A percentile compares a stretch with the other conserved stretches of the same genome.
Evolutionary conservation across 345 rosid species (phyloP).

Genomic region (Excoecaria cochinchinensis): DNA sequence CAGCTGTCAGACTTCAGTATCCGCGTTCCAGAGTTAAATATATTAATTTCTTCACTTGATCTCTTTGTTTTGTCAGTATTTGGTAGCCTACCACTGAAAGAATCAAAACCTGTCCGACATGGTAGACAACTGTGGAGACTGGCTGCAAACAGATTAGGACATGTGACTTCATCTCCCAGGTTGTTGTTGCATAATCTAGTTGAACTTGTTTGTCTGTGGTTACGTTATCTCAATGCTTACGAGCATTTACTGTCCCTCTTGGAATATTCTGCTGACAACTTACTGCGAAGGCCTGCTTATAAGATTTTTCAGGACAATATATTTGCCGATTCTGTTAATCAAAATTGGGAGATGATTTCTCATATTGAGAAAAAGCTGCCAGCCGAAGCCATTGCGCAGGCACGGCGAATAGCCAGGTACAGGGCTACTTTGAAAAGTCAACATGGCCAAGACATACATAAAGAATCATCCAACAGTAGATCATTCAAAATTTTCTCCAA

Average conservation of each 20-base stretch:
- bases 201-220: conserved; percentile 54
- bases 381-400: conserved; percentile 75
- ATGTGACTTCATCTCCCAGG: conserved; percentile 50
- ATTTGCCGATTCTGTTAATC: conserved; percentile 44
- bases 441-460: conserved; percentile 30
- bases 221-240: conserved; percentile 62
- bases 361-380: conserved; percentile 67
- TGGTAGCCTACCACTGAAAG: conserved; percentile 44
- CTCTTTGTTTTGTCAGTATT: conserved; percentile 49
- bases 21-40: conserved; percentile 49
- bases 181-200: conserved; percentile 55
- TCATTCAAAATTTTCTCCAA: conserved; percentile 27
- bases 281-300: conserved; percentile 38
- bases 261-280: conserved; percentile 51
- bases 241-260: conserved; percentile 53
- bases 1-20: conserved; percentile 46
- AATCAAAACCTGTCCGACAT: conserved; percentile 44
- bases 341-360: conserved; percentile 56
- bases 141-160: conserved; percentile 66
- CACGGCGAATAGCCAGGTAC: conserved; percentile 71
- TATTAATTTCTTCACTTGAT: conserved; percentile 60
- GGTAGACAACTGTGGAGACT: conserved; percentile 80
- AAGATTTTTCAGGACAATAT: conserved; percentile 47
- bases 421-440: conserved; percentile 42
- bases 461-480: conserved; percentile 26